phyloP scores from a whole-genome alignment of 306 rosid species.

The Glycyrrhiza uralensis region DNA sequence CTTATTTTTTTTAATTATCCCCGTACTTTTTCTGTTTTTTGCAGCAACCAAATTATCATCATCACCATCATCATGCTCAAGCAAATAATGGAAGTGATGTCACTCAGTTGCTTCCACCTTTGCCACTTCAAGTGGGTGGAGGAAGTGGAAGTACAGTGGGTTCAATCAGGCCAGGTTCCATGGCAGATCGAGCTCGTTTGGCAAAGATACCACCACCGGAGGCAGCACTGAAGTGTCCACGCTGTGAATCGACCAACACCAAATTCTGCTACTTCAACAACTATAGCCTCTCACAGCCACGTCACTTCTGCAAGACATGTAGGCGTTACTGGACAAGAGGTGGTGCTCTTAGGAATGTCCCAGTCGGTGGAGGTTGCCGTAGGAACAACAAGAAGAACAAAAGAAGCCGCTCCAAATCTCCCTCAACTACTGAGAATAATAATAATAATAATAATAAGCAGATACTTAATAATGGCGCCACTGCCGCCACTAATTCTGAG shows the following conservation, averaged over 20 bases:
- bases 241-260: constrained; percentile 86
- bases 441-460: no score
- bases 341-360: constrained; percentile 83
- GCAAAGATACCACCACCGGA: constrained; percentile 82
- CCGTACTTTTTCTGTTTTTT: constrained; percentile 3
- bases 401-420: constrained; percentile 65
- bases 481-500: no score
- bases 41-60: constrained; percentile 57
- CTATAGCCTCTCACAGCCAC: constrained; percentile 80
- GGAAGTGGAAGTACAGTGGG: constrained; percentile 19
- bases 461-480: no score
- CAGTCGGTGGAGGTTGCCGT: constrained; percentile 93
- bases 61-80: constrained; percentile 31
- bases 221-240: constrained; percentile 80
- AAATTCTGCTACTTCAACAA: constrained; percentile 92
- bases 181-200: constrained; percentile 83
- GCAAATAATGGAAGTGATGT: constrained; percentile 37
- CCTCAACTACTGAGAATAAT: no score
- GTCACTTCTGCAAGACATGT: constrained; percentile 94
- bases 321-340: constrained; percentile 94
- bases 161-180: constrained; percentile 68
- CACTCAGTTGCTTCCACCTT: constrained; percentile 49
- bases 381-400: constrained; percentile 89
- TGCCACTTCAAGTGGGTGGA: constrained; percentile 32
- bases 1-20: neutral